These are phyloP conservation scores for Dichotomopilus funicola DNA, from an alignment of 2,329 filamentous ascomycete species.

Conservation along the genomic window DNA sequence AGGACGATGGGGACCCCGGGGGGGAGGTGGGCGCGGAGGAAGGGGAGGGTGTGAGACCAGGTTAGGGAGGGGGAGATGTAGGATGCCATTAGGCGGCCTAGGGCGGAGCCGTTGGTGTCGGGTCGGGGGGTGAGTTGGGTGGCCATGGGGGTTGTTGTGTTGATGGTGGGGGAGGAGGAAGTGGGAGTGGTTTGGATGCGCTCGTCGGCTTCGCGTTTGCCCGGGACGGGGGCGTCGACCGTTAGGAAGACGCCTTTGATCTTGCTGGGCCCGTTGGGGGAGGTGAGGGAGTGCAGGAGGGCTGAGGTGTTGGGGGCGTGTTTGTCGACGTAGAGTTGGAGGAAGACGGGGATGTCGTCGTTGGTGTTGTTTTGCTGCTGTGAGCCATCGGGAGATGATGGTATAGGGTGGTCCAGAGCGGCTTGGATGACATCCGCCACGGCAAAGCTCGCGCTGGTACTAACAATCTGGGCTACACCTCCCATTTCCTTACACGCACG, in stretches of 20 bases:
- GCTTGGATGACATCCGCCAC: constrained; percentile 45
- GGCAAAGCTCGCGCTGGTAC: constrained; percentile 55
- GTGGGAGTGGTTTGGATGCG: constrained; percentile 26
- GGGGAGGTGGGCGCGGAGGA: constrained; percentile 52
- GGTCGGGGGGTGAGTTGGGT: constrained; percentile 43
- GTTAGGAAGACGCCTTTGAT: constrained; percentile 52
- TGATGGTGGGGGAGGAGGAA: background rate
- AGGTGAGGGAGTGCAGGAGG: constrained; percentile 41
- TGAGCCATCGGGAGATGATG: background rate
- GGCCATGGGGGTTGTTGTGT: constrained; percentile 40
- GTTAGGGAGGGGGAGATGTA: constrained; percentile 51
- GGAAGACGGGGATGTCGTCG: constrained; percentile 36
- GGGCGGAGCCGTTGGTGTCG: constrained; percentile 47
- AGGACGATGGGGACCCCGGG: constrained; percentile 52
- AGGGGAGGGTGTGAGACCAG: constrained; percentile 57
- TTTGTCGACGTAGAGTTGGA: constrained; percentile 58
- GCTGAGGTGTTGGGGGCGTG: constrained; percentile 44
- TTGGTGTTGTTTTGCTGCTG: background rate
- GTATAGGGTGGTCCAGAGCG: constrained; percentile 21
- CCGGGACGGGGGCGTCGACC: constrained; percentile 50
- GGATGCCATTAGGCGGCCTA: constrained; percentile 49
- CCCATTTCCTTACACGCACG: constrained; percentile 40
- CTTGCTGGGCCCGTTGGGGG: constrained; percentile 28
- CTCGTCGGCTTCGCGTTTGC: constrained; percentile 44
- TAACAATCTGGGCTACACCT: constrained; percentile 54